Evolutionary conservation across 2,329 filamentous ascomycete species (phyloP).

Genomic region (Penicillium expansum): DNA sequence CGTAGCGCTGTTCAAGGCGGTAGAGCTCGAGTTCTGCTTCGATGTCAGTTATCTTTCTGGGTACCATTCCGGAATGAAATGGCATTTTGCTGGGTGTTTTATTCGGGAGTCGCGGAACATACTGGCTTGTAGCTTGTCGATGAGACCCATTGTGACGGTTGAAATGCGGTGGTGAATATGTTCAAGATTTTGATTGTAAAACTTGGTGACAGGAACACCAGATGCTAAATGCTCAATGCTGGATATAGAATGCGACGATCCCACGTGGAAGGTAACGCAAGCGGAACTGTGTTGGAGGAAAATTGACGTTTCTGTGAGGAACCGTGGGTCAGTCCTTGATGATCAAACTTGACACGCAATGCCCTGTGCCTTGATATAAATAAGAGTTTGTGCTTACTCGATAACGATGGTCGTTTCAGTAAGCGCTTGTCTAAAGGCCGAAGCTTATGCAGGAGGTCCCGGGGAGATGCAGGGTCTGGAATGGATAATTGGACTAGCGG

Average conservation of each 20-base stretch:
- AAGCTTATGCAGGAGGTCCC: not conserved
- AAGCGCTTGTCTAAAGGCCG: not conserved
- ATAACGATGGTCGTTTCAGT: conserved; percentile 1
- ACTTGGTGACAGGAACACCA: not conserved
- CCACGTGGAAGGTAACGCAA: conserved; percentile 2
- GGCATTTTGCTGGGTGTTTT: not conserved
- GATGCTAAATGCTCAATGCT: not conserved
- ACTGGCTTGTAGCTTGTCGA: conserved; percentile 53
- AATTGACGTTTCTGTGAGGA: conserved; percentile 8
- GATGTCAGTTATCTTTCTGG: conserved; percentile 51
- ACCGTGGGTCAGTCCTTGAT: conserved; percentile 6
- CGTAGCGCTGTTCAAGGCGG: conserved; percentile 93
- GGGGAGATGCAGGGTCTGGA: not conserved
- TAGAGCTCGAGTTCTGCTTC: conserved; percentile 75
- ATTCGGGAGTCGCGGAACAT: conserved; percentile 27
- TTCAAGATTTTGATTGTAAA: not conserved
- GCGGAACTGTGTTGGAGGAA: not conserved
- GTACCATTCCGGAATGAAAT: not conserved
- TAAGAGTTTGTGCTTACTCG: not conserved
- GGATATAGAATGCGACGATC: conserved; percentile 3
- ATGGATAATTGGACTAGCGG: too few relatives aligned
- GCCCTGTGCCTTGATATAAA: not conserved
- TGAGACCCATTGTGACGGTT: conserved; percentile 46
- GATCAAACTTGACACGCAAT: not conserved
- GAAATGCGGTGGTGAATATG: conserved; percentile 1